Percentiles rank a stretch among this genome's conserved stretches.
phyloP scores from a whole-genome alignment of 2,329 filamentous ascomycete genomes.

The Phoma sp. region DNA sequence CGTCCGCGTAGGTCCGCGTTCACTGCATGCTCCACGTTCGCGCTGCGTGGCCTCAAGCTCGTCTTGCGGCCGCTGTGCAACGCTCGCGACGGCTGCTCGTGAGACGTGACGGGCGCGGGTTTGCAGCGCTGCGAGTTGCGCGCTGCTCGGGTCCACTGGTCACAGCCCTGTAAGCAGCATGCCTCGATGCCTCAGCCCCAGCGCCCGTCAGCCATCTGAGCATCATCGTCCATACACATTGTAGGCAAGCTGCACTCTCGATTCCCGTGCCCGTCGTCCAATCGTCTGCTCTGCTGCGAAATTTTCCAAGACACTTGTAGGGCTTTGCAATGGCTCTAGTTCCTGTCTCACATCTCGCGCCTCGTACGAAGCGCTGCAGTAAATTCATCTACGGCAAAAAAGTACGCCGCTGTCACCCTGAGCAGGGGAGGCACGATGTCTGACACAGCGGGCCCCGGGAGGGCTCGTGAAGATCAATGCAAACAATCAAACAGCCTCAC shows the following conservation, averaged over 20 bases:
- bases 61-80: slow-evolving; percentile 10
- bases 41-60: slow-evolving; percentile 18
- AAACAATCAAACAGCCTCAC: slow-evolving; percentile 18
- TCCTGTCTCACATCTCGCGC: background rate
- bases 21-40: slow-evolving; percentile 2
- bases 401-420: slow-evolving; percentile 1
- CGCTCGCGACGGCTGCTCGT: slow-evolving; percentile 5
- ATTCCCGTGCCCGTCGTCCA: background rate
- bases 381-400: slow-evolving; percentile 8
- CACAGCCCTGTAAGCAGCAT: slow-evolving; percentile 18
- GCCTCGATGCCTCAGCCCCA: slow-evolving; percentile 10
- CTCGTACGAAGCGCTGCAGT: slow-evolving; percentile 16
- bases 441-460: slow-evolving; percentile 13
- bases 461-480: slow-evolving; percentile 17
- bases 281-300: background rate
- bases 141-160: slow-evolving; percentile 1
- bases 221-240: slow-evolving; percentile 14
- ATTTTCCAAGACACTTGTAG: slow-evolving; percentile 4
- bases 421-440: background rate
- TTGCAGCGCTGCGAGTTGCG: background rate
- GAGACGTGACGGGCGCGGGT: slow-evolving; percentile 11
- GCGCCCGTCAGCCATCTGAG: slow-evolving; percentile 3
- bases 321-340: slow-evolving; percentile 3
- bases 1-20: slow-evolving; percentile 1
- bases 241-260: background rate